Base-by-base conservation (phyloP, 2,329 filamentous ascomycete species). In the Alternaria burnsii region DNA sequence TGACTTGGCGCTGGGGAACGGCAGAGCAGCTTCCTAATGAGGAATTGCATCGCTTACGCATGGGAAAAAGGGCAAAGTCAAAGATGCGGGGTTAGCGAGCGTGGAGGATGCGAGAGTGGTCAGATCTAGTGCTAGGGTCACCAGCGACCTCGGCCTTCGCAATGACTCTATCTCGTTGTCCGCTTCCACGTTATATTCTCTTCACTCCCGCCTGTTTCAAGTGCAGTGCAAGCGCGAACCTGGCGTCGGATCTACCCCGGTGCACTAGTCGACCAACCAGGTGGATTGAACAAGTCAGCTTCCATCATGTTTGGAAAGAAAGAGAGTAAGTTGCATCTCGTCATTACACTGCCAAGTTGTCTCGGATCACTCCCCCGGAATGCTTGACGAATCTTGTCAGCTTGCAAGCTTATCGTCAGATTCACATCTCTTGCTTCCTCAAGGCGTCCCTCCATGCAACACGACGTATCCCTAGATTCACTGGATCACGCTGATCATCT, bases 281-380 rank as follows among this genome's bases (percentile, higher is more conserved):
- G 46, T 34, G 20, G 40, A 32, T n/a, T 38, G 18, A 47, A 8
- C 32, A 36, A 55, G 58, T 52, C 44, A 34, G 43, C 34, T 20
- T 18, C 34, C 61, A 69, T 30, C 12, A 78, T 78, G 76, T 75
- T 76, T 50, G 69, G 60, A 57, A 71, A 63, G 57, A 74, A 73
- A 62, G 69, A 76, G 51, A 73, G 76, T 77, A 52, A 73, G 76
- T 71, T 40, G 50, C 50, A 52, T 26, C 43, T 34, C 51, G 28
- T 34, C 59, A 46, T 36, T 52, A 44, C 55, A 16, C 26, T 55
- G 58, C 61, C 56, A 65, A 65, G 65, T 48, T 40, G 38, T 61
- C 48, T 51, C 48, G 28, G 43, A 41, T 50, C 14, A 26, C 41
- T 34, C 18, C 48, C 20, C 11, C 30, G 20, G 47, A 55, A 4